A percentile compares a stretch with the other conserved stretches of the same genome.
phyloP scores from a whole-genome alignment of 441 rosid genomes.

The Geranium incanum region DNA sequence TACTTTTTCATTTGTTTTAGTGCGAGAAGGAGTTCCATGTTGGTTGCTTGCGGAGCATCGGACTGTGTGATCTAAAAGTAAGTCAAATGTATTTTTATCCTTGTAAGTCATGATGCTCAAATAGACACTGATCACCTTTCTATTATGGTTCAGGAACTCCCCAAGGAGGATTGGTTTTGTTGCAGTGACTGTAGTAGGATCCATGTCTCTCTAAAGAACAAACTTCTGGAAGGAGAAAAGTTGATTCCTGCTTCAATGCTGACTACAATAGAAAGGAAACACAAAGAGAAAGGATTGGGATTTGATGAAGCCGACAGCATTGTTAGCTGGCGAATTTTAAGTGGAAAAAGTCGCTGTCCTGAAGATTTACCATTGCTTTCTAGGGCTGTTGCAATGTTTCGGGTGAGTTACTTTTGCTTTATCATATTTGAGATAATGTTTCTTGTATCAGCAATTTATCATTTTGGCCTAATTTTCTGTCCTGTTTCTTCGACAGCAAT shows the following conservation, averaged over 20 bases:
- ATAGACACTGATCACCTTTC: constrained; percentile 17
- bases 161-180: constrained; percentile 82
- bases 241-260: constrained; percentile 45
- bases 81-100: constrained; percentile 22
- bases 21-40: constrained; percentile 98
- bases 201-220: constrained; percentile 44
- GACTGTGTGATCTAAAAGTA: constrained; percentile 72
- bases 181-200: constrained; percentile 65
- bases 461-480: constrained; percentile 4
- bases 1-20: constrained; percentile 31
- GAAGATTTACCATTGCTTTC: constrained; percentile 66
- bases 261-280: constrained; percentile 51
- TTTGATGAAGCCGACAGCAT: constrained; percentile 33
- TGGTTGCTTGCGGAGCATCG: constrained; percentile 73
- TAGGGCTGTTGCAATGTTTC: constrained; percentile 75
- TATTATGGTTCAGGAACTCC: constrained; percentile 57
- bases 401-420: constrained; percentile 39
- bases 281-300: constrained; percentile 46
- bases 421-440: not conserved
- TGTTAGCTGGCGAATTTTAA: constrained; percentile 70
- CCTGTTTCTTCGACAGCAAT: constrained; percentile 50
- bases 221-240: constrained; percentile 54
- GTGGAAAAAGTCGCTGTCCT: constrained; percentile 60
- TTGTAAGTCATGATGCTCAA: constrained; percentile 19
- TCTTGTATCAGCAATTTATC: not conserved